These are phyloP conservation scores for Amphirosellinia nigrospora DNA, from an alignment of 495 filamentous ascomycete genomes.

Conservation along the genomic window DNA sequence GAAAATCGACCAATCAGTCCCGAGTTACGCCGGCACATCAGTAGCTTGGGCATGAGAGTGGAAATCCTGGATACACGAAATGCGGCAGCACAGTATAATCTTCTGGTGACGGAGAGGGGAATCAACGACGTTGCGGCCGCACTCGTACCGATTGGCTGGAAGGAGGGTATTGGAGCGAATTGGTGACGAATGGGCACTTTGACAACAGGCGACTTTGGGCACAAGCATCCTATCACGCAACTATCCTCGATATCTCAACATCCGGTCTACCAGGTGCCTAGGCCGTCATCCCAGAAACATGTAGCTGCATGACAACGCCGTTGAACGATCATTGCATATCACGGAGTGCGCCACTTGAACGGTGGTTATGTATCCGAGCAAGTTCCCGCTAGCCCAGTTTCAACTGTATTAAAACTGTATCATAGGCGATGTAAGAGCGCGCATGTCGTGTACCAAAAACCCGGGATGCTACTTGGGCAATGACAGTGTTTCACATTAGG, in stretches of 20 bases:
- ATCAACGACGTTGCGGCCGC: constrained; percentile 84
- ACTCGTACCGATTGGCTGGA: constrained; percentile 86
- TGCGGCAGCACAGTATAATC: constrained; percentile 88
- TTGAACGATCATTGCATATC: not conserved
- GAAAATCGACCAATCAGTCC: constrained; percentile 77
- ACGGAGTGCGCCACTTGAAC: not conserved
- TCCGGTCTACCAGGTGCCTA: not conserved
- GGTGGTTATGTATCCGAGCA: too few relatives aligned
- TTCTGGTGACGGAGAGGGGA: constrained; percentile 83
- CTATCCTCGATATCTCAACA: not conserved
- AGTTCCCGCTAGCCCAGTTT: not conserved
- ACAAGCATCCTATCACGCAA: not conserved
- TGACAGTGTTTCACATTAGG: not conserved
- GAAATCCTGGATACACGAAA: constrained; percentile 94
- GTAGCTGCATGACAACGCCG: not conserved
- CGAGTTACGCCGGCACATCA: constrained; percentile 71
- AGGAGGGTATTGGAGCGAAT: constrained; percentile 53
- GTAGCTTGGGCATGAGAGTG: constrained; percentile 78
- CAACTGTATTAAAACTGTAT: constrained; percentile 5
- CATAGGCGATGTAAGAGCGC: not conserved
- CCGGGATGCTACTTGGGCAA: not conserved
- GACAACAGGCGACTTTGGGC: not conserved
- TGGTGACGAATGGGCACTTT: constrained; percentile 17
- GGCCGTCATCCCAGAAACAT: not conserved
- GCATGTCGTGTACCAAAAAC: not conserved